Conservation (phyloP, 176 grass and related monocot species). For the Aegilops tauschii region DNA sequence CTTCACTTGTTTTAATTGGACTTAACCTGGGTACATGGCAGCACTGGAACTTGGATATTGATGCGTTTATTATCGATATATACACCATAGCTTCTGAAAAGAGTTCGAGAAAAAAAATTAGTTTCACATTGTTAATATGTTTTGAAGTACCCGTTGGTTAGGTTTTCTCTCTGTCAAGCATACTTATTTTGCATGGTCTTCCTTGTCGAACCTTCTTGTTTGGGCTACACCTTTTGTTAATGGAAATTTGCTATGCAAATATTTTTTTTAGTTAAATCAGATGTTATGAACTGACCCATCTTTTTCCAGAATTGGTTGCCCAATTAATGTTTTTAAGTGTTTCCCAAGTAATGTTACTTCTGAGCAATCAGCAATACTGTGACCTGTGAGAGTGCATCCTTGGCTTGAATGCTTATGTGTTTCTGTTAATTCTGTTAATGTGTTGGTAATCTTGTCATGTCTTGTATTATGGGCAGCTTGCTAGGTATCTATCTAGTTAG, state of each 20-base stretch:
- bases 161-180: background rate
- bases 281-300: background rate
- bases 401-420: background rate
- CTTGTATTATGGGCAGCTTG: background rate
- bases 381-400: background rate
- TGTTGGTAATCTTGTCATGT: background rate
- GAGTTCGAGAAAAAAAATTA: background rate
- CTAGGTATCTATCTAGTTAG: background rate
- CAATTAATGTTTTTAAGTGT: background rate
- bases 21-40: background rate
- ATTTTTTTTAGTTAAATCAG: background rate
- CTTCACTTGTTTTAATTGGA: constrained; percentile 5
- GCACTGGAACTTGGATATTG: background rate
- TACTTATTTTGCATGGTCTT: background rate
- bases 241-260: background rate
- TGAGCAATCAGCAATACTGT: background rate
- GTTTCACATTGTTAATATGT: background rate
- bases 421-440: background rate
- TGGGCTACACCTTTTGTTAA: background rate
- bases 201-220: background rate
- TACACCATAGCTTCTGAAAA: constrained; percentile 14
- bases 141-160: background rate
- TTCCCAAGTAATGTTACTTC: background rate
- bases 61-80: background rate
- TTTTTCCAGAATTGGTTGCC: background rate